Conservation (phyloP, 768 basidiomycete genomes). For the Russula abietina region DNA sequence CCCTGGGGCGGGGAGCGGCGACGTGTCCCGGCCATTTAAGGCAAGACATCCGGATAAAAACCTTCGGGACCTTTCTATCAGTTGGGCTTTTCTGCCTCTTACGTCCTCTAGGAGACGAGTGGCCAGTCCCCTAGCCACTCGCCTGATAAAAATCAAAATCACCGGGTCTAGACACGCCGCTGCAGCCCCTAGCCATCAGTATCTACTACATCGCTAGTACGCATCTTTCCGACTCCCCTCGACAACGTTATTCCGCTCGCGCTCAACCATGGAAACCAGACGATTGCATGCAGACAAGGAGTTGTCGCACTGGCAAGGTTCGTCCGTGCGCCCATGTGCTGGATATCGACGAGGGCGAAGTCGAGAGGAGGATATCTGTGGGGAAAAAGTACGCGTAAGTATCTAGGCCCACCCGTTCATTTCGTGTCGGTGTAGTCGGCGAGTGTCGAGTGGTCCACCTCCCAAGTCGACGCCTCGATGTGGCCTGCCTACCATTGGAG, state of each 20-base stretch:
- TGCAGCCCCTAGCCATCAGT: background rate
- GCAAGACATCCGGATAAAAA: slow-evolving; percentile 19
- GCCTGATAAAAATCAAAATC: too few relatives aligned
- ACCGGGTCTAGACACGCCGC: slow-evolving; percentile 18
- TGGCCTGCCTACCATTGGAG: background rate
- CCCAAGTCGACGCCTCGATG: background rate
- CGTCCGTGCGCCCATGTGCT: background rate
- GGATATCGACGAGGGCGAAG: background rate
- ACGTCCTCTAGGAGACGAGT: slow-evolving; percentile 17
- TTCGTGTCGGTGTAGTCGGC: background rate
- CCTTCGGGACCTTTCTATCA: slow-evolving; percentile 15
- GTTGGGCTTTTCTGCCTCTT: slow-evolving; percentile 13
- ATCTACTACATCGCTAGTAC: background rate
- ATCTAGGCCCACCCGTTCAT: background rate
- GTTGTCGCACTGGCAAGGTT: background rate
- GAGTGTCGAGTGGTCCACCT: background rate
- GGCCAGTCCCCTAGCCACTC: slow-evolving; percentile 16
- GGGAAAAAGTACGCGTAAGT: background rate
- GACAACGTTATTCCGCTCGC: background rate
- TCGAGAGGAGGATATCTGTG: background rate
- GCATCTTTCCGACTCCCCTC: background rate
- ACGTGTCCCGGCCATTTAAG: slow-evolving; percentile 5
- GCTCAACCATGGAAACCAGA: background rate
- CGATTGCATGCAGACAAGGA: background rate
- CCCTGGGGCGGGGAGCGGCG: slow-evolving; percentile 2